Percentiles rank a stretch among this genome's conserved stretches.
These are phyloP conservation scores for Rhizopogon roseolus DNA, from an alignment of 768 basidiomycete genomes.

Conservation along the genomic window DNA sequence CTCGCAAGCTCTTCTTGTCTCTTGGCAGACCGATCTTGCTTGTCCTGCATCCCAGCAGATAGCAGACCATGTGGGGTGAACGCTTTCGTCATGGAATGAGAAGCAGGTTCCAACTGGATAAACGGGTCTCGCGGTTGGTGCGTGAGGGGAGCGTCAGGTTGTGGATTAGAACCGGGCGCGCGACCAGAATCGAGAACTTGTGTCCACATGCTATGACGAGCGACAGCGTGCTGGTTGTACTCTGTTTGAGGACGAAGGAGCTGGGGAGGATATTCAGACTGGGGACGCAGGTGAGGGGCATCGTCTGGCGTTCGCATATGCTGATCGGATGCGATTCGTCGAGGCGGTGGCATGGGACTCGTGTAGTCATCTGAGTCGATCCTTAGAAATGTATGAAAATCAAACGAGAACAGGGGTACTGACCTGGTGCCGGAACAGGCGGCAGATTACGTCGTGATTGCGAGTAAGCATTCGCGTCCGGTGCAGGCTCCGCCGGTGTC, in stretches of 20 bases:
- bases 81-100: conserved; percentile 82
- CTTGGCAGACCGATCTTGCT: conserved; percentile 93
- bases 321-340: conserved; percentile 51
- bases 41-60: conserved; percentile 92
- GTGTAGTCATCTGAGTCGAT: conserved; percentile 38
- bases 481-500: conserved; percentile 26
- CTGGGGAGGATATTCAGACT: conserved; percentile 50
- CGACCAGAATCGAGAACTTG: conserved; percentile 75
- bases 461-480: conserved; percentile 34
- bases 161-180: conserved; percentile 36
- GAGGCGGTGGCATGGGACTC: conserved; percentile 30
- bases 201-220: conserved; percentile 81
- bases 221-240: conserved; percentile 44
- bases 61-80: conserved; percentile 93
- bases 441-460: conserved; percentile 62
- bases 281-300: conserved; percentile 47
- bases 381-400: conserved; percentile 5
- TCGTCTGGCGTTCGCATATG: conserved; percentile 56
- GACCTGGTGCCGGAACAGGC: conserved; percentile 52
- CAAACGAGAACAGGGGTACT: conserved; percentile 16
- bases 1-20: conserved; percentile 91
- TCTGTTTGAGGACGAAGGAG: conserved; percentile 54
- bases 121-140: conserved; percentile 45
- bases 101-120: conserved; percentile 69
- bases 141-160: conserved; percentile 30